Evolutionary conservation across 495 filamentous ascomycete species (phyloP), one percentile per base, ranked within the genome.

Genomic region (Tuber aestivum): DNA sequence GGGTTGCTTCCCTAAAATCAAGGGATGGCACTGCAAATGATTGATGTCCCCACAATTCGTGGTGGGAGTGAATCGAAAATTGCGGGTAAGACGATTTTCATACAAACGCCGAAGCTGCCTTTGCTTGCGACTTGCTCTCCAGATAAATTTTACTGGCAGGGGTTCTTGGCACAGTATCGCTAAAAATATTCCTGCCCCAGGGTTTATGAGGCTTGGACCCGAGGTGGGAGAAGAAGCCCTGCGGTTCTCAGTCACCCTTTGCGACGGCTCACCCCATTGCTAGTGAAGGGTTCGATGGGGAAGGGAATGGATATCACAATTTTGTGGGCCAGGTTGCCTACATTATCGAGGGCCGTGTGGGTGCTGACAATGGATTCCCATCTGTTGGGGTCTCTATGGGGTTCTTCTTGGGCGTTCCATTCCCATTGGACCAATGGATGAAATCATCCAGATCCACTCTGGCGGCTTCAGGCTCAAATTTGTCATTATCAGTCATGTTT

Each of bases 61-160:
- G 70, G 48, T 18, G 38, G 76, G 41, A 76, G 72, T 27, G 61
- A 79, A 68, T 70, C 76, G 61, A 75, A 65, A 40, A 73, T 79
- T 71, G 32, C 70, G n/a, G 73, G 72, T 61, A 76, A 78, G 42
- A 79, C 41, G 35, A 16, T 79, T 44, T 35, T 48, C 20, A 72
- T 79, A 41, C 48, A 61, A 37, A 79, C 74, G 37, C 68, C 78
- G n/a, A 79, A 45, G 61, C 61, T 79, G 20, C 78, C 78, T 70
- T 48, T 79, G 10, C 70, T 72, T 69, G 78, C 41, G 21, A 61
- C 61, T 44, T 79, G 72, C 37, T 75, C 44, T 44, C 76, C 78
- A 44, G 70, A 72, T 40, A 35, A 35, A 18, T 27, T 65, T 32
- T 32, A 16, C n/a, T 61, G 50, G 50, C 10, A 7, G 50, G 50